Evolutionary conservation across 805 yeast species (phyloP).

Genomic region (Komagataella pastoris): DNA sequence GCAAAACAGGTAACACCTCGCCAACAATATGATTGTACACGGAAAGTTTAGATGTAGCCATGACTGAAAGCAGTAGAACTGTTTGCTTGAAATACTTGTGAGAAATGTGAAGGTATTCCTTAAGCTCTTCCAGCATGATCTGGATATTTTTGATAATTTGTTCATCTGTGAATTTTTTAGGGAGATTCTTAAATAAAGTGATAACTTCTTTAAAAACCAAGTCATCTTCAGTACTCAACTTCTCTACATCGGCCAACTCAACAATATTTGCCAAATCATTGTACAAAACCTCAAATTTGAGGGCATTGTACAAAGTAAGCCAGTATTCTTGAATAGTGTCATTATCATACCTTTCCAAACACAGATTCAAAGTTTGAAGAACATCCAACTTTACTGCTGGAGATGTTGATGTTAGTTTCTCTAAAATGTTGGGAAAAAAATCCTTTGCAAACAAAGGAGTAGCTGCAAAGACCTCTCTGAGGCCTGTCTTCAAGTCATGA

Average conservation of each 20-base stretch:
- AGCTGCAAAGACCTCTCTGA: conserved; percentile 52
- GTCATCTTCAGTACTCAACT: neutral
- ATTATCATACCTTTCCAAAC: conserved; percentile 38
- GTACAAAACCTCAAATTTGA: conserved; percentile 83
- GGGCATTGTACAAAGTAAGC: conserved; percentile 72
- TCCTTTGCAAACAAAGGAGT: conserved; percentile 55
- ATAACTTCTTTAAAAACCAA: neutral
- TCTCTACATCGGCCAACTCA: neutral
- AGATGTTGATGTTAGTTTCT: conserved; percentile 68
- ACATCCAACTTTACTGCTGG: conserved; percentile 66
- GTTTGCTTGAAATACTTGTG: conserved; percentile 51
- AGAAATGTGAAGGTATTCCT: neutral
- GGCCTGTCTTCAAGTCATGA: conserved; percentile 46
- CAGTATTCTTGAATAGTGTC: conserved; percentile 45
- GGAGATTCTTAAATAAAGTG: neutral
- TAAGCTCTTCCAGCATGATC: neutral
- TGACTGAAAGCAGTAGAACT: conserved; percentile 39
- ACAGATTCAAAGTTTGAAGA: conserved; percentile 41
- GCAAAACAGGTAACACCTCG: conserved; percentile 28
- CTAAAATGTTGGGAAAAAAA: conserved; percentile 63
- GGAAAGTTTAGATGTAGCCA: conserved; percentile 31
- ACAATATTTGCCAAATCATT: conserved; percentile 29
- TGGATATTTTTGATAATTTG: neutral
- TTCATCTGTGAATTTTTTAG: neutral
- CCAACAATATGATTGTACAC: conserved; percentile 37